phyloP scores from a whole-genome alignment of 139 green algal species.

The Astrephomene gubernaculifera region DNA sequence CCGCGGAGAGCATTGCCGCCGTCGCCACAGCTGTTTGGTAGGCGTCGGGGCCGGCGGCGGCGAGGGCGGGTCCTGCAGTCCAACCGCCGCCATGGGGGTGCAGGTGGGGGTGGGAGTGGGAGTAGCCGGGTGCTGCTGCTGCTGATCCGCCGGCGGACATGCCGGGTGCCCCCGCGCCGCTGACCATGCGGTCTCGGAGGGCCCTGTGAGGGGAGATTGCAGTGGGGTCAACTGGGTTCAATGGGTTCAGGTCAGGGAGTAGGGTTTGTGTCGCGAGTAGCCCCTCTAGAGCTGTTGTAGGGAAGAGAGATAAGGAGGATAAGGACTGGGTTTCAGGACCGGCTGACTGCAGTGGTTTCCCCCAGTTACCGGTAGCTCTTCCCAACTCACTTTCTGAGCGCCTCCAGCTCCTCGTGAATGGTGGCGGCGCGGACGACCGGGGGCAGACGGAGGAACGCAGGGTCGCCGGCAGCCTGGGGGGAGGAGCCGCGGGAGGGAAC shows the following conservation, averaged over 20 bases:
- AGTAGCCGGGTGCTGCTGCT: no score
- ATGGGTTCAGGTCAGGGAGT: background rate
- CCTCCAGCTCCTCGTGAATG: slow-evolving; percentile 40
- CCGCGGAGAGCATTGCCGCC: background rate
- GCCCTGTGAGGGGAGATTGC: background rate
- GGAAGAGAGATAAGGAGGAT: no score
- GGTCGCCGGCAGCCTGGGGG: background rate
- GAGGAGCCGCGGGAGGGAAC: no score
- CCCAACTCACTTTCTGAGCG: slow-evolving; percentile 6
- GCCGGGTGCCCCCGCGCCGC: background rate
- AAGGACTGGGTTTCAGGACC: no score
- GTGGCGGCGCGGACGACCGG: slow-evolving; percentile 11
- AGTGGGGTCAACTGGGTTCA: background rate
- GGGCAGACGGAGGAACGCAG: slow-evolving; percentile 20
- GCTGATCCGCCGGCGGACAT: background rate
- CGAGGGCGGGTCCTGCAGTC: background rate
- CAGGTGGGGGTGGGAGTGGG: background rate
- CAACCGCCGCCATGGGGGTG: no score
- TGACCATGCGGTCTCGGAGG: slow-evolving; percentile 28
- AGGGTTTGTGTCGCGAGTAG: background rate
- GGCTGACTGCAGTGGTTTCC: no score
- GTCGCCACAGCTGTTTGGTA: background rate
- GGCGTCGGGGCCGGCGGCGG: background rate
- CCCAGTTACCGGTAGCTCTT: no score
- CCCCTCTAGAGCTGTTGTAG: no score